Conservation (phyloP, 2,329 filamentous ascomycete genomes). For the Lachnellula cervina region DNA sequence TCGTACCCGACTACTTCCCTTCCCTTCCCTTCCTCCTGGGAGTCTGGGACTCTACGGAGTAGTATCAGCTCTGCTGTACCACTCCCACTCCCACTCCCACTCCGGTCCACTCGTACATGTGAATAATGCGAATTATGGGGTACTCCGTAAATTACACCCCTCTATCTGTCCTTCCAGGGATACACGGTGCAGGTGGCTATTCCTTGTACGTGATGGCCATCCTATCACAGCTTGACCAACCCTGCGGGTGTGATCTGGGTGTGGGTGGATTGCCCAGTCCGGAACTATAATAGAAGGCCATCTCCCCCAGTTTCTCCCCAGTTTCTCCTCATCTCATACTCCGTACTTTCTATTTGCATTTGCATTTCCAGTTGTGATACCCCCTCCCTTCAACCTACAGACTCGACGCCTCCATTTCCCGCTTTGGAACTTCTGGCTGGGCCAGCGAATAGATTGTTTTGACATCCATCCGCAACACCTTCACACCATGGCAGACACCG, state of each 20-base stretch:
- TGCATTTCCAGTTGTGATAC: not conserved
- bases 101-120: too few species aligned
- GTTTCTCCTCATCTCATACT: not conserved
- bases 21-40: too few species aligned
- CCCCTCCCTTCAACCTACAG: not conserved
- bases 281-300: not conserved
- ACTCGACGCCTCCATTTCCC: not conserved
- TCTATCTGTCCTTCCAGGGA: too few species aligned
- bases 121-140: too few species aligned
- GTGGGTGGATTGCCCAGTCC: not conserved
- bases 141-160: too few species aligned
- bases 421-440: not conserved
- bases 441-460: slow-evolving; percentile 2
- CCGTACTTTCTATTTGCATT: not conserved
- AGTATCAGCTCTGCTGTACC: too few species aligned
- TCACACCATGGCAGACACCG: slow-evolving; percentile 2
- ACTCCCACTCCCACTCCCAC: too few species aligned
- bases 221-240: not conserved
- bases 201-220: too few species aligned
- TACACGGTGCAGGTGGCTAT: too few species aligned
- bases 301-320: not conserved
- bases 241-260: too few species aligned
- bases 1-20: too few species aligned
- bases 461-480: slow-evolving; percentile 1
- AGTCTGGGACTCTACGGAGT: too few species aligned